phyloP scores from a whole-genome alignment of 805 yeast species.

The Pichia ethanolica region DNA sequence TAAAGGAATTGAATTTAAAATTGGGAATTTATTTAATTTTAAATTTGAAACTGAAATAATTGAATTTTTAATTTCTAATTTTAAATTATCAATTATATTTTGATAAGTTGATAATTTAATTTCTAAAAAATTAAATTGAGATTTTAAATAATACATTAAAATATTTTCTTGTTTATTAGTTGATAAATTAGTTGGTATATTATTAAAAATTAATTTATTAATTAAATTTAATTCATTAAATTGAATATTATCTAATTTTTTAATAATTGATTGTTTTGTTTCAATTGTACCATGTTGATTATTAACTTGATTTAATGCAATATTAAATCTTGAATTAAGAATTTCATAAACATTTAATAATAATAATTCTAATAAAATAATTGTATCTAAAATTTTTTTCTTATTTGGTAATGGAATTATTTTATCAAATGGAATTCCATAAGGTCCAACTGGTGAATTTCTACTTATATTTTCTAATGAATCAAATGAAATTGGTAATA shows the following conservation, averaged over 20 bases:
- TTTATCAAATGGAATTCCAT: conserved; percentile 5
- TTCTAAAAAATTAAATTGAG: conserved; percentile 20
- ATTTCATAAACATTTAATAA: conserved; percentile 24
- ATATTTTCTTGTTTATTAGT: conserved; percentile 17
- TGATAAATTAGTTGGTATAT: conserved; percentile 6
- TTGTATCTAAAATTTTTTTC: conserved; percentile 20
- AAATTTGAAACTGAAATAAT: neutral
- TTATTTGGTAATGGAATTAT: conserved; percentile 20
- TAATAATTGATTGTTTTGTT: conserved; percentile 8
- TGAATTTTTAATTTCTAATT: conserved; percentile 12
- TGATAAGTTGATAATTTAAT: conserved; percentile 25
- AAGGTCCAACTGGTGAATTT: conserved; percentile 6
- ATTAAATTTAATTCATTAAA: conserved; percentile 11
- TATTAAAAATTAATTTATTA: conserved; percentile 2
- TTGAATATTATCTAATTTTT: neutral
- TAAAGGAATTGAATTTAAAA: conserved; percentile 18
- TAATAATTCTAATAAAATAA: conserved; percentile 23
- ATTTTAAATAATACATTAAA: conserved; percentile 14
- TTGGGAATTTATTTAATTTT: conserved; percentile 7
- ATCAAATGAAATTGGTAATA: conserved; percentile 28
- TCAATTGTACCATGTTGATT: conserved; percentile 18
- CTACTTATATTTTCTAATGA: conserved; percentile 23
- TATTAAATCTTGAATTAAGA: conserved; percentile 19
- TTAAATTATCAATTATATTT: conserved; percentile 23
- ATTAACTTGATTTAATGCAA: conserved; percentile 5